Evolutionary conservation across 371 early-diverging fungal genomes (phyloP).

Genomic region (Smittium culicis): DNA sequence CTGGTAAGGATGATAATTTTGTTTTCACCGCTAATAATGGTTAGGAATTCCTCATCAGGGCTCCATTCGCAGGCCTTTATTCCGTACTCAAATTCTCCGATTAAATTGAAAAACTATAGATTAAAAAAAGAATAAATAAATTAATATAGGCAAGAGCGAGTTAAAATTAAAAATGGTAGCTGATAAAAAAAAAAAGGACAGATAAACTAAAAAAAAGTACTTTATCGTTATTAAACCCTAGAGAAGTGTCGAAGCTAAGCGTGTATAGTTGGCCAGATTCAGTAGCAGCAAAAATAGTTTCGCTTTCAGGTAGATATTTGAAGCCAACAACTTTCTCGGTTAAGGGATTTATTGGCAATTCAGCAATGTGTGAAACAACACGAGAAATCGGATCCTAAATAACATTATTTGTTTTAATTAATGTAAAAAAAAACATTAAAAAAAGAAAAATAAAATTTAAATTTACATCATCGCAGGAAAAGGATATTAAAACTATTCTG

Average conservation of each 20-base stretch:
- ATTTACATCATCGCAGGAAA: neutral
- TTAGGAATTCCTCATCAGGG: constrained; percentile 80
- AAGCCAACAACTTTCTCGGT: constrained; percentile 32
- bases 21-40: constrained; percentile 61
- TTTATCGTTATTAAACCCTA: neutral
- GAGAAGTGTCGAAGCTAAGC: constrained; percentile 18
- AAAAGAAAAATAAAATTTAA: too few species aligned
- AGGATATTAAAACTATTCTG: neutral
- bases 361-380: neutral
- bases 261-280: constrained; percentile 53
- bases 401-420: too few species aligned
- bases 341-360: neutral
- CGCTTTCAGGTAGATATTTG: constrained; percentile 45
- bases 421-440: too few species aligned
- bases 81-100: constrained; percentile 71
- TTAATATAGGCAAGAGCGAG: neutral
- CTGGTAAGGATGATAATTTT: constrained; percentile 80
- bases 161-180: neutral
- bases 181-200: neutral
- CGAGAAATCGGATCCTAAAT: neutral
- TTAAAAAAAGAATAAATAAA: neutral
- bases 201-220: neutral
- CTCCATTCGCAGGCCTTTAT: constrained; percentile 73
- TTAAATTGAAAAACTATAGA: constrained; percentile 35
- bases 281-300: constrained; percentile 48